Percentiles rank a stretch among this genome's conserved stretches.
Conservation (phyloP, 768 basidiomycete species). For the Boletus vermiculosoides region DNA sequence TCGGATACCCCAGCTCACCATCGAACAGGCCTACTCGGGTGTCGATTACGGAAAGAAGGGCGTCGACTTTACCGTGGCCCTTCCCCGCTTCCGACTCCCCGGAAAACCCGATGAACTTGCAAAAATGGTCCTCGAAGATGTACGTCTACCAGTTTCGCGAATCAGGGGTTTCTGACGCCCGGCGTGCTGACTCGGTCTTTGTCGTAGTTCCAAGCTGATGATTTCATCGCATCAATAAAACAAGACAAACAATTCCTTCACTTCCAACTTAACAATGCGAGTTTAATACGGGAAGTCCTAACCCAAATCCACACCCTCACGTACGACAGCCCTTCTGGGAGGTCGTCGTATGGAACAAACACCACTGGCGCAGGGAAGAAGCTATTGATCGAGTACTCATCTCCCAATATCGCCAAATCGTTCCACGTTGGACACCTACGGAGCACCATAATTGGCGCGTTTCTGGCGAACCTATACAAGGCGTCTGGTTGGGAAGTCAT, state of each 20-base stretch:
- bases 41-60: slow-evolving; percentile 92
- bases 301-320: slow-evolving; percentile 74
- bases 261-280: slow-evolving; percentile 68
- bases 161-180: not conserved
- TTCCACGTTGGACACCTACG: slow-evolving; percentile 98
- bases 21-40: slow-evolving; percentile 80
- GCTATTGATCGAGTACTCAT: slow-evolving; percentile 87
- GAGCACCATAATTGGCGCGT: slow-evolving; percentile 98
- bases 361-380: slow-evolving; percentile 76
- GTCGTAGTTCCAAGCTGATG: slow-evolving; percentile 78
- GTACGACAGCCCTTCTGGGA: slow-evolving; percentile 53
- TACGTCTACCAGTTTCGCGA: slow-evolving; percentile 35
- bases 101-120: slow-evolving; percentile 82
- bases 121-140: slow-evolving; percentile 67
- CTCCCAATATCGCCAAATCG: slow-evolving; percentile 96
- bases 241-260: slow-evolving; percentile 81
- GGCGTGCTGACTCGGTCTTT: not conserved
- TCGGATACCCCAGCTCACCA: slow-evolving; percentile 57
- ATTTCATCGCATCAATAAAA: slow-evolving; percentile 67
- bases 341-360: slow-evolving; percentile 82
- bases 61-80: slow-evolving; percentile 87
- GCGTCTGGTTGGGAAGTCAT: slow-evolving; percentile 92
- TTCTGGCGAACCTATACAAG: slow-evolving; percentile 86
- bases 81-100: slow-evolving; percentile 86
- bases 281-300: slow-evolving; percentile 65